phyloP scores from a whole-genome alignment of 495 filamentous ascomycete genomes.

The Sphaerosporella brunnea region DNA sequence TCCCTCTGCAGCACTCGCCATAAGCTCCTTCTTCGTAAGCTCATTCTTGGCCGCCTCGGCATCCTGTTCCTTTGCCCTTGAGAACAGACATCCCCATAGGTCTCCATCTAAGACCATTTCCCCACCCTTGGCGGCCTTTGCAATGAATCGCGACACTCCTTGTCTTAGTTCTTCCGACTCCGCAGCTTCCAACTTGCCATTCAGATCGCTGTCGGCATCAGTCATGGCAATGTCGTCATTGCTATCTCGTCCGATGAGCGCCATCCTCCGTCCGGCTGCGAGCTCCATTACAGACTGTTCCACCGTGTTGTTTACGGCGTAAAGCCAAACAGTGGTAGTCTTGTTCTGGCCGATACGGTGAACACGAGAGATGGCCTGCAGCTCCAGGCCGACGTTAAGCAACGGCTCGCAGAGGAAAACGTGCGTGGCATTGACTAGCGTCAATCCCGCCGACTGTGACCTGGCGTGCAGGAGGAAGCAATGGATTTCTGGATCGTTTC shows the following conservation, averaged over 20 bases:
- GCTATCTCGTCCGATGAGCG: slow-evolving; percentile 40
- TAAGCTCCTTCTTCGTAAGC: slow-evolving; percentile 10
- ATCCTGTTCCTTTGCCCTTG: neutral
- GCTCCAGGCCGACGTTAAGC: slow-evolving; percentile 78
- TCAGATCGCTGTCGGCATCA: slow-evolving; percentile 26
- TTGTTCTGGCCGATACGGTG: slow-evolving; percentile 83
- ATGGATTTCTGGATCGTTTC: slow-evolving; percentile 53
- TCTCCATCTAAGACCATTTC: slow-evolving; percentile 66
- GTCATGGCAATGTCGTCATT: slow-evolving; percentile 20
- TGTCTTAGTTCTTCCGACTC: slow-evolving; percentile 68
- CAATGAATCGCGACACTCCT: slow-evolving; percentile 46
- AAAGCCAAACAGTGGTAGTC: slow-evolving; percentile 87
- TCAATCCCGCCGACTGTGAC: slow-evolving; percentile 71
- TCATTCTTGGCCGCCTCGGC: slow-evolving; percentile 29
- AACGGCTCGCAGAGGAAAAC: slow-evolving; percentile 89
- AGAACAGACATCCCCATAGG: slow-evolving; percentile 77
- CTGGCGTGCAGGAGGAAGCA: slow-evolving; percentile 80
- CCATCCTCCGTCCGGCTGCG: slow-evolving; percentile 56
- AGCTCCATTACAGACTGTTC: slow-evolving; percentile 80
- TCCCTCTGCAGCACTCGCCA: slow-evolving; percentile 15
- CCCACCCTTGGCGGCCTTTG: slow-evolving; percentile 50
- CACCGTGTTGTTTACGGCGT: slow-evolving; percentile 70
- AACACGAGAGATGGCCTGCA: slow-evolving; percentile 85
- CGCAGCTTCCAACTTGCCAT: slow-evolving; percentile 55
- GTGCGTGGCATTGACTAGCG: slow-evolving; percentile 79